Evolutionary conservation across 2,329 filamentous ascomycete species (phyloP), one percentile per base, ranked within the genome.

Genomic region (Fusarium caatingaense): DNA sequence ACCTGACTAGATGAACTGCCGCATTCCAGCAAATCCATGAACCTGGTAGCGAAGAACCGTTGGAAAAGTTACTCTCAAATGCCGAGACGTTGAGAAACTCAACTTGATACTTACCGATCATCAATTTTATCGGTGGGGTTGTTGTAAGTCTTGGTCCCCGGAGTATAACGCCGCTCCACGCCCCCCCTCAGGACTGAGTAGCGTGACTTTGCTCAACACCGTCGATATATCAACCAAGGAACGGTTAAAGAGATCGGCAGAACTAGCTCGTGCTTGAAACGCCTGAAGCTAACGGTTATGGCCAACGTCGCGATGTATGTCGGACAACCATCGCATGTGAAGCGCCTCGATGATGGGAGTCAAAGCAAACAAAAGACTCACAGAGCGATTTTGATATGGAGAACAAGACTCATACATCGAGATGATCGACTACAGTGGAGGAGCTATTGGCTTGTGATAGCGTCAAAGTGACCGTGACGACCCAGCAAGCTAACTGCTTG

Each of bases 1-100:
- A 48, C 8, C 53, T 64, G 27, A 37, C 53, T 64, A 64, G 61
- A 64, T 28, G 40, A 16, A 25, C 27, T 64, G n/a, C 50, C 59
- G 45, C 61, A 64, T 65, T 64, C 53, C 60, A 64, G 28, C 15
- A 21, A 51, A 21, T 41, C 60, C 46, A 20, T 13, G 28, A 10
- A 32, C 28, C 45, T 45, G 56, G 63, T 34, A 56, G 28, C 42
- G 21, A 32, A 45, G 34, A 15, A 8, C 57, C 51, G 63, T 66
- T 67, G 2, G 7, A 62, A 51, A 57, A 54, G 47, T 62, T 42
- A 37, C 47, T 66, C 13, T 44, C 9, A 9, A 54, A n/a, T 56
- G 4, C 41, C 46, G 46, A n/a, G 25, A 54, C 62, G 34, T 57
- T 54, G 25, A 7, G 12, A 58, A 63, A 46, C 34, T n/a, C n/a